Base-by-base conservation (phyloP, 1,284 basidiomycete genomes). In the Trichosporon coremiiforme region DNA sequence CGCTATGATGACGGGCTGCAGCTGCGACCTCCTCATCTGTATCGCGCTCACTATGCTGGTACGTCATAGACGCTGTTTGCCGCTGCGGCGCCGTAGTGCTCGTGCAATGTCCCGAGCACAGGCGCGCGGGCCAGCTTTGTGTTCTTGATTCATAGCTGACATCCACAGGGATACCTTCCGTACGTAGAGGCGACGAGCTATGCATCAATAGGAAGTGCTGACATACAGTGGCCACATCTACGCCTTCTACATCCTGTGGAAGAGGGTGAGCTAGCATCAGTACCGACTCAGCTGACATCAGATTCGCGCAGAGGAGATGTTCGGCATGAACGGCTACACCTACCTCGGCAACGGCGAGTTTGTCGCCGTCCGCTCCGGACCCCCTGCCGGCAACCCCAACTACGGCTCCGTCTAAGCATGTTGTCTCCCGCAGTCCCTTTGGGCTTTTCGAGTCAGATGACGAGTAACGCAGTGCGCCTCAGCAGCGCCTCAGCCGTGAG, bases 1-100 rank as follows among this genome's bases (percentile, higher is more conserved):
- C 8, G 88, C 85, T 0, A 89, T 93, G 78, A 85, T 93, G 73
- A 89, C 91, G 1, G 91, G 91, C 29, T 93, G 91, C 82, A 87
- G 87, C 68, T 91, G 90, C 78, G 91, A 93, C 81, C 85, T 93
- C 50, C 86, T 93, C 73, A 92, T 94, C 85, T 93, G 91, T 84
- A 88, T 93, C 71, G 82, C 68, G 4, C 71, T 77, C 13, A 76
- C 75, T 9, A 35, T 73, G 6, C 68, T 77, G 15, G 76, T 75
- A 63, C 57, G 57, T 62, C 57, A 62, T 62, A 62, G 15, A 3
- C 29, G 29, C 57, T 62, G 29, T 22, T 35, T n/a, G 25, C 29
- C 36, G 20, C 64, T n/a, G 41, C 15, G 41, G 41, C 41, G 13
- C 36, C 41, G 17, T 4, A 45, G 41, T 45, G 41, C 41, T 45